Percentiles rank a stretch among this genome's conserved stretches.
Evolutionary conservation across 352 stramenopile genomes (phyloP).

Genomic region (Pythium angustatum): DNA sequence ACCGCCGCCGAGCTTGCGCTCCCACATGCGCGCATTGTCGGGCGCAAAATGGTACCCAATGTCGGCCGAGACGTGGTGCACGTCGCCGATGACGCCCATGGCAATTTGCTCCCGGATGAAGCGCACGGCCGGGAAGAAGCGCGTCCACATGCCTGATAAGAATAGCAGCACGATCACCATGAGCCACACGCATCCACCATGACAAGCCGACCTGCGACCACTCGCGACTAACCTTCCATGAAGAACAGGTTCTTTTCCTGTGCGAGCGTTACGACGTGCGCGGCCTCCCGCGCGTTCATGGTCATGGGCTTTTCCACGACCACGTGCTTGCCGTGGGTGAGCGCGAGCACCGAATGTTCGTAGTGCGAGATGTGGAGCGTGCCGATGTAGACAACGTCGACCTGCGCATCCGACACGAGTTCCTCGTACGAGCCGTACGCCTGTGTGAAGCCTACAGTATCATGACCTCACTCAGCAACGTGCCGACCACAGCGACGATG

Average conservation of each 20-base stretch:
- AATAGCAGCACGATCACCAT: no score
- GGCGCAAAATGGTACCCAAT: constrained; percentile 62
- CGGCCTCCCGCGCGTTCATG: constrained; percentile 80
- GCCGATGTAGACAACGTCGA: constrained; percentile 94
- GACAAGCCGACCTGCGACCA: no score
- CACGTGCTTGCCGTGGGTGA: constrained; percentile 89
- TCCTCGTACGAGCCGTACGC: constrained; percentile 87
- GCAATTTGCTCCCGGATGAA: constrained; percentile 62
- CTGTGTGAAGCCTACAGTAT: constrained; percentile 44
- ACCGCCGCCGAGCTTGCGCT: constrained; percentile 70
- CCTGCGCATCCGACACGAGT: constrained; percentile 68
- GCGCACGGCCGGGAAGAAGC: constrained; percentile 78
- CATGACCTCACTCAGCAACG: background rate
- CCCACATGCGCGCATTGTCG: constrained; percentile 59
- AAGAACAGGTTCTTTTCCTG: constrained; percentile 76
- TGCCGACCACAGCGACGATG: background rate
- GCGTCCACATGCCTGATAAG: constrained; percentile 82
- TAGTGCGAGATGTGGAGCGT: constrained; percentile 89
- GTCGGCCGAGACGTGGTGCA: constrained; percentile 68
- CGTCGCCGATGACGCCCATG: constrained; percentile 57
- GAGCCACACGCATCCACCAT: no score
- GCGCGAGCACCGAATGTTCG: constrained; percentile 67
- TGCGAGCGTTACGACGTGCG: constrained; percentile 61
- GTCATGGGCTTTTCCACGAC: constrained; percentile 94
- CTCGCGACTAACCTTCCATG: constrained; percentile 80